Base-by-base conservation (phyloP, 805 yeast genomes). In the Soucietia sequanensis region DNA sequence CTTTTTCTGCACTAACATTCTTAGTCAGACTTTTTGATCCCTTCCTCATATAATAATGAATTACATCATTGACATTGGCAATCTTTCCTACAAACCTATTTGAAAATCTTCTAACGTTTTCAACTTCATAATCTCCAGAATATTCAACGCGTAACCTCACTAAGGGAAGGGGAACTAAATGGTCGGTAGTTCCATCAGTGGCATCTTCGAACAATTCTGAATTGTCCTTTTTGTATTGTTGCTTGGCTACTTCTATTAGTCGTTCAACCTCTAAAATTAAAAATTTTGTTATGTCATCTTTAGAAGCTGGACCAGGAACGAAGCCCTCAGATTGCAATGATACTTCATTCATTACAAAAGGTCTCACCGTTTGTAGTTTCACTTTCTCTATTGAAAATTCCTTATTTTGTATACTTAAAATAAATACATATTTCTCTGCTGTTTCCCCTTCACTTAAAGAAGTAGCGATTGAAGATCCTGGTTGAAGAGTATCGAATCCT, bases 401-500 rank as follows among this genome's bases (percentile, higher is more conserved):
- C 26, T 65, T 69, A 3, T 78, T 80, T n/a, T 75, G 69, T 13
- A 91, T 65, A 30, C 76, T 78, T 41, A 93, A 46, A 2, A 93
- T 66, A 37, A 84, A 90, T 0, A 81, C 90, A 53, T 79, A 73
- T 54, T 93, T 93, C 22, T 72, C 76, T 11, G 77, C 70, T 0
- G 87, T 75, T 54, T 93, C 99, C 8, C 91, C 95, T 34, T 84
- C 93, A 39, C 85, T 76, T 16, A 93, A 65, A 2, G 95, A 81
- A 0, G 99, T 93, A 0, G 95, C 97, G 12, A 93, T 84, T 0
- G 96, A 84, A 1, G 96, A 86, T 1, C 99, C 99, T 0, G 96
- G 93, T 54, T 89, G 96, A 24, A 93, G 68, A 0, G 89, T 88
- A 36, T 78, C 78, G 52, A 91, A 88, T 1, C 81, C 83, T 2